Percentiles rank a stretch among this genome's conserved stretches.
phyloP scores from a whole-genome alignment of 176 grass and related monocot species.

The Typha latifolia region DNA sequence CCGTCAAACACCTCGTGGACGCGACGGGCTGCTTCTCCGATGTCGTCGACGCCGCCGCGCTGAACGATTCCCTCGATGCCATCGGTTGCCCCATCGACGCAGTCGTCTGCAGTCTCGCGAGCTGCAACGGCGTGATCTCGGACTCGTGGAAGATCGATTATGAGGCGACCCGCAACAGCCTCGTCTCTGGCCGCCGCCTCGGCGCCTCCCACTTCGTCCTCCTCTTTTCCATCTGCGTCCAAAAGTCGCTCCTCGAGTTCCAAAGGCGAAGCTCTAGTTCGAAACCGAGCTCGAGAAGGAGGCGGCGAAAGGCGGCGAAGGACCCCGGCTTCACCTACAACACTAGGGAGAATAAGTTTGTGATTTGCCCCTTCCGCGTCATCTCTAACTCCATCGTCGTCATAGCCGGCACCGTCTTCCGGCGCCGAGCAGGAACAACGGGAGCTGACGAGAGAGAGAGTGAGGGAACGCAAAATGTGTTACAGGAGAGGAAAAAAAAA shows the following conservation, averaged over 20 bases:
- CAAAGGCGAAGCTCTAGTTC: slow-evolving; percentile 95
- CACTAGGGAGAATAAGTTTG: neutral
- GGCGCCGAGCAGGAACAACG: too few relatives aligned
- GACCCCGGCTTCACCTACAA: slow-evolving; percentile 75
- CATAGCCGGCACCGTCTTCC: too few relatives aligned
- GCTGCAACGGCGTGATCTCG: slow-evolving; percentile 57
- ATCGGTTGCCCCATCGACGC: slow-evolving; percentile 39
- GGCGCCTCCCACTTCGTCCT: slow-evolving; percentile 79
- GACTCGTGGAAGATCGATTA: slow-evolving; percentile 92
- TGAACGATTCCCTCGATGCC: slow-evolving; percentile 26
- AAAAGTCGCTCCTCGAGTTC: slow-evolving; percentile 92
- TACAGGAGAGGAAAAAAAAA: too few relatives aligned
- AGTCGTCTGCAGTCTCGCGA: slow-evolving; percentile 86
- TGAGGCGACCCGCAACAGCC: slow-evolving; percentile 53
- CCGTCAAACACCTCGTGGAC: slow-evolving; percentile 35
- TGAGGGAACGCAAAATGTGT: too few relatives aligned
- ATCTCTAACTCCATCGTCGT: too few relatives aligned
- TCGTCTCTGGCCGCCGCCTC: slow-evolving; percentile 41
- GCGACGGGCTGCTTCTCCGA: slow-evolving; percentile 70
- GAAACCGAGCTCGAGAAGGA: slow-evolving; percentile 59
- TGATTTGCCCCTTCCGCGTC: too few relatives aligned
- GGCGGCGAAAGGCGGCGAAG: slow-evolving; percentile 18
- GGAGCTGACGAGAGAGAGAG: too few relatives aligned
- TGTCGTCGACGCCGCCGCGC: slow-evolving; percentile 51
- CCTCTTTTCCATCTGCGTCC: slow-evolving; percentile 87